phyloP scores from a whole-genome alignment of 257 asterid genomes.

The Haberlea rhodopensis region DNA sequence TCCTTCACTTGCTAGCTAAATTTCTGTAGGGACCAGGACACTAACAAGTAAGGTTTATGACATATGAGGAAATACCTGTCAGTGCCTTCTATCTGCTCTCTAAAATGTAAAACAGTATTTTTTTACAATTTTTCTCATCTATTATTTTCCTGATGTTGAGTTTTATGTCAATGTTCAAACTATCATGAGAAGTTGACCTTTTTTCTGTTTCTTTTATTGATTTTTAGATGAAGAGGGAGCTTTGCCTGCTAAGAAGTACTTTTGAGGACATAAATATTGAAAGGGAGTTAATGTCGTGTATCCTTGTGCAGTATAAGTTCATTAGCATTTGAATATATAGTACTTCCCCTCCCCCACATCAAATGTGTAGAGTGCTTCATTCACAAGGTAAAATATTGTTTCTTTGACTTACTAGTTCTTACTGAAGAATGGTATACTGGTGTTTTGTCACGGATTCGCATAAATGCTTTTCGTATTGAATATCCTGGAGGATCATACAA shows the following conservation, averaged over 20 bases:
- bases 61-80: too few relatives aligned
- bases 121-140: too few relatives aligned
- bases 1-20: neutral
- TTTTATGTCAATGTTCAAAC: neutral
- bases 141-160: slow-evolving; percentile 5
- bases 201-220: neutral
- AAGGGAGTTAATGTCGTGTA: slow-evolving; percentile 56
- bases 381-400: slow-evolving; percentile 12
- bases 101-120: too few relatives aligned
- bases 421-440: slow-evolving; percentile 77
- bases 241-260: slow-evolving; percentile 47
- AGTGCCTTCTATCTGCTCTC: neutral
- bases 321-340: slow-evolving; percentile 14
- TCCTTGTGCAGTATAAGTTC: slow-evolving; percentile 39
- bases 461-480: slow-evolving; percentile 84
- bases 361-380: neutral
- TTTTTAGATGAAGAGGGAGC: slow-evolving; percentile 66
- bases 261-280: slow-evolving; percentile 47
- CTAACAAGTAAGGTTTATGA: too few relatives aligned
- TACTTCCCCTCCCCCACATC: neutral
- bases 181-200: neutral
- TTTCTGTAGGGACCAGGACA: too few relatives aligned
- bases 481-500: slow-evolving; percentile 63
- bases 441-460: slow-evolving; percentile 73
- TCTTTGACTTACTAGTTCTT: slow-evolving; percentile 65